A percentile compares a stretch with the other conserved stretches of the same genome.
Evolutionary conservation across 768 basidiomycete species (phyloP).

Genomic region (Lanmaoa pseudosensibilis): DNA sequence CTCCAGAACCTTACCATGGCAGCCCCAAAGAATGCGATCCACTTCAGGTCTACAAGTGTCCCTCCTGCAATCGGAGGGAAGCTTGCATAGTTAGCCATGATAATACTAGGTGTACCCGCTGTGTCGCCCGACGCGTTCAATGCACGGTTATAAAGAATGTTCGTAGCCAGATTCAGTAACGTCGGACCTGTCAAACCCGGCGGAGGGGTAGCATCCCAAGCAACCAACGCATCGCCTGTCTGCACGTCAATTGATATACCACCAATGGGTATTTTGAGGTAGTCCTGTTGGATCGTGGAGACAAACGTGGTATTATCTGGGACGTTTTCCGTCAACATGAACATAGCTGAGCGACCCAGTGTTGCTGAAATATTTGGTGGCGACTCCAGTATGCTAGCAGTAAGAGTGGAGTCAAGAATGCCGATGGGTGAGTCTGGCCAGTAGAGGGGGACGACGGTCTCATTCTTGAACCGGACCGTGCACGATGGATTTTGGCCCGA

Average conservation of each 20-base stretch:
- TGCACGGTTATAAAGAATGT: constrained; percentile 63
- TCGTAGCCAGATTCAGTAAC: constrained; percentile 67
- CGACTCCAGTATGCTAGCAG: constrained; percentile 45
- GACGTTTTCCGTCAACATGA: constrained; percentile 43
- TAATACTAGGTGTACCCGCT: constrained; percentile 45
- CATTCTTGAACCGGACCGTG: constrained; percentile 36
- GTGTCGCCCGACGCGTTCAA: constrained; percentile 50
- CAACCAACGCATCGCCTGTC: constrained; percentile 54
- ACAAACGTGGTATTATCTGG: constrained; percentile 61
- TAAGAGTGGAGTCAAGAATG: constrained; percentile 29
- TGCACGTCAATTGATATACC: constrained; percentile 62
- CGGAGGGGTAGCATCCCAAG: constrained; percentile 67
- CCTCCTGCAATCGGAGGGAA: constrained; percentile 59
- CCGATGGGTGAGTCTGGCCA: constrained; percentile 49
- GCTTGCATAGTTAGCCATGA: constrained; percentile 53
- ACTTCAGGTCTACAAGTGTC: constrained; percentile 64
- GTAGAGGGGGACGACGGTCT: constrained; percentile 49
- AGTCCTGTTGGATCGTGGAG: constrained; percentile 49
- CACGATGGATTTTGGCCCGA: constrained; percentile 53
- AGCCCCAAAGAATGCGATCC: constrained; percentile 73
- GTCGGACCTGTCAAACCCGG: constrained; percentile 58
- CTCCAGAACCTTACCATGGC: constrained; percentile 52
- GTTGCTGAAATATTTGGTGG: constrained; percentile 53
- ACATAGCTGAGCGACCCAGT: constrained; percentile 43
- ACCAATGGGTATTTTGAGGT: constrained; percentile 57